A percentile compares a stretch with the other conserved stretches of the same genome.
phyloP scores from a whole-genome alignment of 768 basidiomycete species.

The Boletus rex-veris region DNA sequence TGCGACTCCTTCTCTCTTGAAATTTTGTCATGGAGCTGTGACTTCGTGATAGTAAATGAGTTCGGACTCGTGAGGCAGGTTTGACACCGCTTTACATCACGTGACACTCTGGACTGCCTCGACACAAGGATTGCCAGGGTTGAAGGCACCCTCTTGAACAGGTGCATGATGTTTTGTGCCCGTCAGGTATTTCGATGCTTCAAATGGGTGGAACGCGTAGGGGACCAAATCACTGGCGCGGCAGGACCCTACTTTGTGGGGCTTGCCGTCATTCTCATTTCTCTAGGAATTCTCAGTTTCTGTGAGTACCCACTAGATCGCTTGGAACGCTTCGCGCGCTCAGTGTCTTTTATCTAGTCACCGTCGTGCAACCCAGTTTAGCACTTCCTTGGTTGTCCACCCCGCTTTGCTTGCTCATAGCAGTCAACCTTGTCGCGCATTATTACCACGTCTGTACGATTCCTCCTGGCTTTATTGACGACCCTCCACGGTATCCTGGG shows the following conservation, averaged over 20 bases:
- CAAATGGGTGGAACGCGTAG: conserved; percentile 64
- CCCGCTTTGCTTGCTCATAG: conserved; percentile 72
- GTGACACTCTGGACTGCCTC: too few species aligned
- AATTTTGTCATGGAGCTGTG: too few species aligned
- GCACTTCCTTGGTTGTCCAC: conserved; percentile 55
- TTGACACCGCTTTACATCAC: too few species aligned
- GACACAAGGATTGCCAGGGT: too few species aligned
- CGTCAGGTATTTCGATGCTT: conserved; percentile 52
- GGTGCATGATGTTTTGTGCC: conserved; percentile 25
- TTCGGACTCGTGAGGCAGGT: too few species aligned
- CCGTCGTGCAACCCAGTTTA: conserved; percentile 68
- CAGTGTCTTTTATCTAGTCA: conserved; percentile 48
- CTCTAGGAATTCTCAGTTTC: conserved; percentile 68
- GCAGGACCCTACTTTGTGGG: conserved; percentile 89
- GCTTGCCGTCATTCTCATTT: conserved; percentile 72
- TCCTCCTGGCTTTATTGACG: conserved; percentile 75
- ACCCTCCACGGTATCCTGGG: conserved; percentile 42
- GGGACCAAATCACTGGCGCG: conserved; percentile 80
- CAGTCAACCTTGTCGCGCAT: conserved; percentile 71
- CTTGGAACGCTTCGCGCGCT: not conserved
- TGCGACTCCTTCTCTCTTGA: not conserved
- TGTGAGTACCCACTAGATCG: conserved; percentile 49
- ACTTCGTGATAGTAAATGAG: too few species aligned
- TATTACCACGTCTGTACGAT: conserved; percentile 86
- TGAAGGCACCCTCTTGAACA: not conserved